Evolutionary conservation across 2,329 filamentous ascomycete genomes (phyloP), one percentile per base, ranked within the genome.

Genomic region (Penicillium freii): DNA sequence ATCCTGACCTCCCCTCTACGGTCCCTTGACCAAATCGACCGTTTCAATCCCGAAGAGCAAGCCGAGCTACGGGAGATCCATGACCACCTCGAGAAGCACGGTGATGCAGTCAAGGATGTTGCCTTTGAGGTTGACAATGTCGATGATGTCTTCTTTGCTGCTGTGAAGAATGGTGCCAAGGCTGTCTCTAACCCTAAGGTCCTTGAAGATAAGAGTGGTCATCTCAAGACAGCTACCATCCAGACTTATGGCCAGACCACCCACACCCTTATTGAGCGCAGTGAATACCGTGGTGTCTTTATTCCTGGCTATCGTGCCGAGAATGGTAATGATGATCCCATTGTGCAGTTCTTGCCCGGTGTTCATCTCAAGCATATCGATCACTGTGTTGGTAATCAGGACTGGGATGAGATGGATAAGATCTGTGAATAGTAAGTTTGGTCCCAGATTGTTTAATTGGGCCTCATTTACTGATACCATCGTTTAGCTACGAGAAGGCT

Each of bases 321-420:
- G 56, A 64, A 82, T 40, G 77, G 67, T 0, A 61, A 59, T 23
- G 62, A 67, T 25, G 84, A 87, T 63, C 78, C 81, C 0, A 69
- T 83, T 15, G 38, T 69, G 4, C 66, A 70, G 50, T 66, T 75
- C 51, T 78, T 91, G 23, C 91, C 92, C 0, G 67, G 78, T 0
- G 84, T 96, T 15, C 74, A 80, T 10, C 83, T 96, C 54, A 82
- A 84, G 60, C 86, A 86, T 65, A 92, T 97, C 77, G 93, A 97
- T 78, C 93, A 97, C 82, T 97, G 93, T 76, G 93, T 97, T 66
- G 93, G 93, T 64, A 97, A 97, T 81, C 92, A 97, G 80, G 89
- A 91, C 76, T 97, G 93, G 93, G 82, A 92, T 75, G 87, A 92
- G 75, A 96, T 97, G 84, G 82, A 87, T 56, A 77, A 78, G 47